Evolutionary conservation across 805 yeast genomes (phyloP), one percentile per base, ranked within the genome.

Genomic region (Ogataea salicorniae): DNA sequence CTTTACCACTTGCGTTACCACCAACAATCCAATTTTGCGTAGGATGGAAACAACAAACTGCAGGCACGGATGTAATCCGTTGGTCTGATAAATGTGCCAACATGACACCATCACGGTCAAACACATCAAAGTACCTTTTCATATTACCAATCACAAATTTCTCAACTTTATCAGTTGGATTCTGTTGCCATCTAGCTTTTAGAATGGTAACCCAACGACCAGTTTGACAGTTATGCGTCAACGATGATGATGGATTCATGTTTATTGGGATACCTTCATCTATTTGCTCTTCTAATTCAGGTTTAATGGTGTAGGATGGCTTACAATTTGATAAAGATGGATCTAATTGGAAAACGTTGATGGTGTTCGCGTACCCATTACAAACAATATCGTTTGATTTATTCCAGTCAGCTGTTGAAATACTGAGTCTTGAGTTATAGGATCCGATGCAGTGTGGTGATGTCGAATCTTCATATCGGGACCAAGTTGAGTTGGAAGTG

Each of bases 191-290:
- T 59, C 81, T 77, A 0, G 97, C 82, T 57, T 92, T 89, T 48
- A 92, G 69, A 41, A 92, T 92, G 1, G 96, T 83, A 0, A 94
- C 96, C 99, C 99, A 92, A 54, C 96, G 74, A 0, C 99, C 99
- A 0, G 97, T 86, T 65, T 92, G 96, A 68, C 99, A 94, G 60
- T 94, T 94, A 62, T 94, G 99, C 47, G 78, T 79, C 43, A 92
- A 72, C 9, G 80, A 79, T 26, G 79, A 74, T 29, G 74, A 60
- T 0, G 96, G 95, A n/a, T 58, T 62, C 34, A 89, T 56, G 45
- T 75, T 76, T 7, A 58, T 60, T 1, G 75, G 69, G 5, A 65
- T 54, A 1, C 50, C 52, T 57, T 53, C 59, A 22, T 55, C 53
- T 15, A 53, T 58, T 15, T 52, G 45, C 9, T 44, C 41, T 33